Evolutionary conservation across 1,139 yeast genomes (phyloP).

Genomic region (Saccharomyces hybrid): DNA sequence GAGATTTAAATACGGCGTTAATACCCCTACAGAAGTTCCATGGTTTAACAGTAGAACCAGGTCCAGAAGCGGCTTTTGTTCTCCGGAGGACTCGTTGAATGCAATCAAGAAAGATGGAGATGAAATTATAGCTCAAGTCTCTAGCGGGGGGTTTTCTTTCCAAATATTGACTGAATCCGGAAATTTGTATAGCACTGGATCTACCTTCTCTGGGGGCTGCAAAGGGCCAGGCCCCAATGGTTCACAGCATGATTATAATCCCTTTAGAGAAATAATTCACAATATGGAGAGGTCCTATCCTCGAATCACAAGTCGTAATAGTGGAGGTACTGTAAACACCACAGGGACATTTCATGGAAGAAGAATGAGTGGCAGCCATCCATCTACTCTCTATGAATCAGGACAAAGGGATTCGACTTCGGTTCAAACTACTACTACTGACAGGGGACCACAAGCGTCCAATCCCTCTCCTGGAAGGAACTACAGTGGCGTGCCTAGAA

Average conservation of each 20-base stretch:
- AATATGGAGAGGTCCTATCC: conserved; percentile 16
- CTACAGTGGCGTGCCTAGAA: neutral
- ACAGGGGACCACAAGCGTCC: conserved; percentile 12
- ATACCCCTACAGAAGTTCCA: conserved; percentile 39
- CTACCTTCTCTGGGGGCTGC: conserved; percentile 41
- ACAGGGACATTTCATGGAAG: conserved; percentile 15
- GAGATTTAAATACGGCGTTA: conserved; percentile 35
- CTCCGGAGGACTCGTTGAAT: conserved; percentile 15
- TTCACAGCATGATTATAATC: conserved; percentile 30
- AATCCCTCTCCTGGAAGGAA: neutral
- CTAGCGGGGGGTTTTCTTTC: conserved; percentile 65
- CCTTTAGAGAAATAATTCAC: conserved; percentile 23
- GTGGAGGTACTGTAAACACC: conserved; percentile 13
- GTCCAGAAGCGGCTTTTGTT: conserved; percentile 6
- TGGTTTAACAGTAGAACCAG: conserved; percentile 16
- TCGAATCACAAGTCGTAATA: conserved; percentile 9
- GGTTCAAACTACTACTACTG: neutral
- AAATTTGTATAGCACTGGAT: conserved; percentile 47
- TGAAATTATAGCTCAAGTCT: conserved; percentile 44
- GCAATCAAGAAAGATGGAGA: conserved; percentile 19
- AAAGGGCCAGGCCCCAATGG: conserved; percentile 34
- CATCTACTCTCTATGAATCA: neutral
- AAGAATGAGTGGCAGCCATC: conserved; percentile 1
- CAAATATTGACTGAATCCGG: conserved; percentile 52
- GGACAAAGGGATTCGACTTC: neutral